Evolutionary conservation across 805 yeast species (phyloP), one percentile per base, ranked within the genome.

Genomic region (Teunomyces aglyptinius): DNA sequence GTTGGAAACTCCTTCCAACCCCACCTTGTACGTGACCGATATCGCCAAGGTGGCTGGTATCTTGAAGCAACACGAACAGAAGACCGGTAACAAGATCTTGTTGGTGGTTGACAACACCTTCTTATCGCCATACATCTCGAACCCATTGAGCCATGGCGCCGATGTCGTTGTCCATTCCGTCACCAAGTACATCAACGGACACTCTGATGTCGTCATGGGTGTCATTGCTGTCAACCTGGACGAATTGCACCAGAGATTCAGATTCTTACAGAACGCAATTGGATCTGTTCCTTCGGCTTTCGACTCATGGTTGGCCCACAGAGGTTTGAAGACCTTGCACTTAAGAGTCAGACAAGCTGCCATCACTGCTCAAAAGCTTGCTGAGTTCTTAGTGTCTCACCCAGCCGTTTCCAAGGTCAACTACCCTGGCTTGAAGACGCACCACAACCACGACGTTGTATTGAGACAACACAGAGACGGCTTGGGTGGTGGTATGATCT

Each of bases 281-380:
- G 96, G 96, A 51, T 89, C 95, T 22, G 80, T 89, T 52, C 95
- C 96, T 53, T 86, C 95, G 16, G 88, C 96, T 45, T 89, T 89
- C 65, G 96, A 89, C 71, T 79, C 89, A 35, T 89, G 96, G 96
- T 82, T 88, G 66, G 91, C 95, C 46, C 96, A 88, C 76, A 80
- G 96, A 66, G 96, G 96, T 62, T 76, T 89, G 62, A 89, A 86
- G 77, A 89, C 96, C 35, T 75, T 88, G 61, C 94, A 87, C 61
- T 75, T 89, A 68, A 80, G 96, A 67, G 85, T 81, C 33, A 77
- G 80, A 60, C 86, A 84, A 58, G 85, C 94, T 34, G 69, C 89
- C 36, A 56, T 59, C 45, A 77, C 78, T 45, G 96, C 96, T 24
- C 77, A 70, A 55, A 75, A 76, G 57, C 82, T 89, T 55, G 88